Evolutionary conservation across 768 basidiomycete species (phyloP), one percentile per base, ranked within the genome.

Genomic region (Lentinula sp.): DNA sequence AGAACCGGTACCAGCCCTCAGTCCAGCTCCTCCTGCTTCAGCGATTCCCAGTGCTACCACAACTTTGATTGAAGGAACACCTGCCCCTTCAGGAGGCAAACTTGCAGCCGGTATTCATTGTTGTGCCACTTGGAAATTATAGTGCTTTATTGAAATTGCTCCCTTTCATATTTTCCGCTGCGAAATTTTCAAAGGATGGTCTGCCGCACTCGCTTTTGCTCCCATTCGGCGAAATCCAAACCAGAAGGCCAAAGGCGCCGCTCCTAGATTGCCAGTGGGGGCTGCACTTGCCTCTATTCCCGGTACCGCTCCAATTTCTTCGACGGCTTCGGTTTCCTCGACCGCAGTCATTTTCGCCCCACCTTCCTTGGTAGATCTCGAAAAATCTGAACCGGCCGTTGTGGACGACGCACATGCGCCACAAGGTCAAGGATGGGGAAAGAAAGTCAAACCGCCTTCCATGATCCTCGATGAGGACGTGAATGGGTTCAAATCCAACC

Each of bases 391-490:
- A 36, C 41, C 56, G 12, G 45, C 35, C 1, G 28, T 71, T 6
- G 63, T 73, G 4, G 64, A 72, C 15, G 61, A 72, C 20, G 62
- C 75, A n/a, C 74, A 48, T 23, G 20, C 78, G 65, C 74, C 79
- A 16, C 71, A 78, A 64, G 68, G 73, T 53, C 83, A 85, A 64
- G 86, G 86, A 65, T 93, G 92, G 92, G 89, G 89, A 46, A 90
- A 88, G 74, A 93, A 93, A 70, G 86, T 93, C 69, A 93, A 93
- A 67, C 92, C 93, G 15, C 93, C 93, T 2, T 90, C 90, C 0
- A 93, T 95, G 91, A 79, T 93, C 20, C 81, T 95, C 9, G 92
- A 94, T 62, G 93, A 94, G 62, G 91, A 94, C 63, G 78, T 94
- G 64, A 94, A 94, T 61, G 92, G 92, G 0, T 95, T 88, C 73